Base-by-base conservation (phyloP, 768 basidiomycete genomes). In the Rubroboletus satanas region DNA sequence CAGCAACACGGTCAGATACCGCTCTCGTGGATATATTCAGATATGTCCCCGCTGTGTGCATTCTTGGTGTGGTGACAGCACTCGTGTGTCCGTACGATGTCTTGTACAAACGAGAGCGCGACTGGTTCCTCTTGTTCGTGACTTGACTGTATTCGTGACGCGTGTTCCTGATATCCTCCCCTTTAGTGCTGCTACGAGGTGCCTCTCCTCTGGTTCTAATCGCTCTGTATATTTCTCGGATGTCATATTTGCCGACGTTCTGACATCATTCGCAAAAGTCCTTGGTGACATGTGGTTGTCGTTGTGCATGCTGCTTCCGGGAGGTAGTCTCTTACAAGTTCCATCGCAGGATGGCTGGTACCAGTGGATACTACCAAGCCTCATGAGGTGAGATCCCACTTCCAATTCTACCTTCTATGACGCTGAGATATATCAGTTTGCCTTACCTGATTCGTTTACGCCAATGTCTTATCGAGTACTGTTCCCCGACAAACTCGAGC, bases 251-350 rank as follows among this genome's bases (percentile, higher is more conserved):
- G 95, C 96, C 55, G 97, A 98, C 77, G 83, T 98, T 57, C 82
- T 95, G 65, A 99, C 97, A 2, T 98, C 95, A 2, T 96, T 91
- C 65, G 95, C 97, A 35, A 98, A 97, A 75, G 93, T 99, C 38
- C 75, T 98, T 18, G 96, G 96, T 12, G 97, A 98, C 65, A 74
- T 94, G 39, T 98, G 92, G 92, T 75, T 98, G 42, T 93, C 91
- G 5, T 62, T 87, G 17, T 85, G 81, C 66, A 94, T 95, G 85
- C 77, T 98, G n/a, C 79, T 90, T 58, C 86, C 87, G 11, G 88
- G 90, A 36, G 87, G 90, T 44, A 89, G 87, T 60, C 76, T 95
- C 39, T 73, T 90, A 18, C 70, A 75, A 17, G 78, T 83, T 42
- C 86, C 93, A 8, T 68, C 75, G 10, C 80, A 82, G 55, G 79